phyloP scores from a whole-genome alignment of 257 asterid species.

The Leonotis leonurus region DNA sequence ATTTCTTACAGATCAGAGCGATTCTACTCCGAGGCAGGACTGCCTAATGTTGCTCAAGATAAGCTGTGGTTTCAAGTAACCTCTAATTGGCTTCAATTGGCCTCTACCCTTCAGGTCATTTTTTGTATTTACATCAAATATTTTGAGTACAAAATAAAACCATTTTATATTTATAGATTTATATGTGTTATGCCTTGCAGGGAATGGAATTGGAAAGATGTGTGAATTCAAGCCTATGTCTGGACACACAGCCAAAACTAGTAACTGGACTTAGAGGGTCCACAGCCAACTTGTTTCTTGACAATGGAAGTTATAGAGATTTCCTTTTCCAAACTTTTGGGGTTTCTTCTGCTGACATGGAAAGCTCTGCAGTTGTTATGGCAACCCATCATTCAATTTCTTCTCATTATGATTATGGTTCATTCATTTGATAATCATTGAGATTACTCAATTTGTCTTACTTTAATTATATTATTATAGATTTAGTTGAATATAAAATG shows the following conservation, averaged over 20 bases:
- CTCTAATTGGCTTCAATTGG: constrained; percentile 34
- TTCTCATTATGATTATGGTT: no score
- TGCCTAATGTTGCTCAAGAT: constrained; percentile 23
- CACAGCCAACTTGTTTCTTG: constrained; percentile 43
- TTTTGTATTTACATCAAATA: not conserved
- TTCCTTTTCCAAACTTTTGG: constrained; percentile 41
- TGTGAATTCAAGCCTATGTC: constrained; percentile 46
- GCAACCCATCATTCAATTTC: constrained; percentile 5
- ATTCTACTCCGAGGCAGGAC: constrained; percentile 37
- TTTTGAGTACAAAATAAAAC: no score
- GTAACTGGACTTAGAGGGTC: constrained; percentile 44
- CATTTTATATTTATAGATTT: no score
- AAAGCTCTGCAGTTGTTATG: constrained; percentile 57
- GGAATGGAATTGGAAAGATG: constrained; percentile 41
- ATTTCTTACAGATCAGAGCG: constrained; percentile 42
- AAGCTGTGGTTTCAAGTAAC: constrained; percentile 38
- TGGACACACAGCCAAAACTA: constrained; percentile 37
- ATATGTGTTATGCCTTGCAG: constrained; percentile 12
- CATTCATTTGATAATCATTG: no score
- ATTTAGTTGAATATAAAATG: no score
- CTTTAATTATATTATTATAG: no score
- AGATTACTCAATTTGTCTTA: no score
- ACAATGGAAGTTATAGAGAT: constrained; percentile 52
- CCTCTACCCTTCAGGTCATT: constrained; percentile 41
- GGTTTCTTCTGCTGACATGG: constrained; percentile 59